Conservation (phyloP, 768 basidiomycete genomes). For the Serendipita vermifera region DNA sequence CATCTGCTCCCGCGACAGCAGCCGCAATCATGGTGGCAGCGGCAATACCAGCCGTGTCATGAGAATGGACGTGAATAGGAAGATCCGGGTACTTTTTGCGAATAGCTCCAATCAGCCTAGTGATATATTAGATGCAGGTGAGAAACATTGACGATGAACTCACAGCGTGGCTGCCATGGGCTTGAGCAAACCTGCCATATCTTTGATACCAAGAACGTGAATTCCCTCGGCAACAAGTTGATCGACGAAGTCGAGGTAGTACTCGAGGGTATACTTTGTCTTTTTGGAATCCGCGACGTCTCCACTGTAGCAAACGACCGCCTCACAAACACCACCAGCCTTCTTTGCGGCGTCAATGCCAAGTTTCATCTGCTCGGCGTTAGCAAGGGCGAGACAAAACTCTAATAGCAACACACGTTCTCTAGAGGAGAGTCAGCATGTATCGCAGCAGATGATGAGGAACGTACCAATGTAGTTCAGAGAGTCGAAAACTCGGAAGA, state of each 20-base stretch:
- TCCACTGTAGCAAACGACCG: constrained; percentile 95
- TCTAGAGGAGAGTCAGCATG: constrained; percentile 31
- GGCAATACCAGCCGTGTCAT: constrained; percentile 98
- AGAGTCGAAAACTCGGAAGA: constrained; percentile 99
- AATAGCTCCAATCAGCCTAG: constrained; percentile 83
- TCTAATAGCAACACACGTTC: constrained; percentile 38
- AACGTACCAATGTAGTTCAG: constrained; percentile 89
- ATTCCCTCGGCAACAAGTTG: constrained; percentile 89
- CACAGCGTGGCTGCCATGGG: constrained; percentile 86
- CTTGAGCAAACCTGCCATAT: constrained; percentile 96
- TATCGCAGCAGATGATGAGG: background rate
- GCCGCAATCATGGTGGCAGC: constrained; percentile 94
- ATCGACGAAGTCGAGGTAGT: constrained; percentile 93
- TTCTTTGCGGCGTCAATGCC: constrained; percentile 99
- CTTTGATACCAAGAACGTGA: constrained; percentile 94
- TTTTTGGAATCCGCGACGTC: constrained; percentile 91
- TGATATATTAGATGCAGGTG: constrained; percentile 8
- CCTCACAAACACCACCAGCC: constrained; percentile 96
- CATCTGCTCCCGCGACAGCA: constrained; percentile 94
- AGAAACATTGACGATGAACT: constrained; percentile 20
- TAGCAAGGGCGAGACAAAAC: background rate
- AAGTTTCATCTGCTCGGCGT: constrained; percentile 64
- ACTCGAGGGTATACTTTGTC: constrained; percentile 92
- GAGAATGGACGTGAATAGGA: constrained; percentile 98
- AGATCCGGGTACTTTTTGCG: constrained; percentile 93